phyloP scores from a whole-genome alignment of 768 basidiomycete genomes.

The Kwoniella sp. region DNA sequence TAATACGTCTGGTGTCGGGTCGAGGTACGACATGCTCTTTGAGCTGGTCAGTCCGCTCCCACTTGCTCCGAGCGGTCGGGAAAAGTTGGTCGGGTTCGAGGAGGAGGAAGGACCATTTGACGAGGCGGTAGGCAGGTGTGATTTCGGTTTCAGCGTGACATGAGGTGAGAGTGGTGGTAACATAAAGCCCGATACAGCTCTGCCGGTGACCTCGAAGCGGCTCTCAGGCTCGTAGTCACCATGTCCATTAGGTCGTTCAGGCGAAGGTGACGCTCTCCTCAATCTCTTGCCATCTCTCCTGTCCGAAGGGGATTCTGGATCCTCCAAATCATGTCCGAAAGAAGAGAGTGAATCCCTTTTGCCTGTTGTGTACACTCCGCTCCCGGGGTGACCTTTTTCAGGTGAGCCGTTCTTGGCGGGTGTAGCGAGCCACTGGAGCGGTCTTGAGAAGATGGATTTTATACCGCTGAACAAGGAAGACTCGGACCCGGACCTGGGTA shows the following conservation, averaged over 20 bases:
- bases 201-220: constrained; percentile 17
- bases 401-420: constrained; percentile 2
- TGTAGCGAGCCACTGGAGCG: constrained; percentile 29
- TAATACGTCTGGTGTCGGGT: constrained; percentile 24
- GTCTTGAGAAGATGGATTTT: constrained; percentile 28
- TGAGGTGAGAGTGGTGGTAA: constrained; percentile 29
- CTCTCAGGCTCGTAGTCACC: constrained; percentile 26
- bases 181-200: constrained; percentile 30
- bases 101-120: not conserved
- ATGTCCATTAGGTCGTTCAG: constrained; percentile 6
- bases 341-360: constrained; percentile 22
- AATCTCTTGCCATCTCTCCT: constrained; percentile 16
- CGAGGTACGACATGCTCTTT: constrained; percentile 30
- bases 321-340: constrained; percentile 29
- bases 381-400: not conserved
- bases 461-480: constrained; percentile 24
- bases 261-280: constrained; percentile 21
- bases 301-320: constrained; percentile 23
- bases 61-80: constrained; percentile 17
- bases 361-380: not conserved
- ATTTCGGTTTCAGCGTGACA: constrained; percentile 29
- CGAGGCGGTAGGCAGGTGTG: constrained; percentile 11
- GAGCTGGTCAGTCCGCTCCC: constrained; percentile 15
- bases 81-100: constrained; percentile 23
- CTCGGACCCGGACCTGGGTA: constrained; percentile 28